phyloP scores from a whole-genome alignment of 805 yeast species.

The Lipomyces yamanashiensis region DNA sequence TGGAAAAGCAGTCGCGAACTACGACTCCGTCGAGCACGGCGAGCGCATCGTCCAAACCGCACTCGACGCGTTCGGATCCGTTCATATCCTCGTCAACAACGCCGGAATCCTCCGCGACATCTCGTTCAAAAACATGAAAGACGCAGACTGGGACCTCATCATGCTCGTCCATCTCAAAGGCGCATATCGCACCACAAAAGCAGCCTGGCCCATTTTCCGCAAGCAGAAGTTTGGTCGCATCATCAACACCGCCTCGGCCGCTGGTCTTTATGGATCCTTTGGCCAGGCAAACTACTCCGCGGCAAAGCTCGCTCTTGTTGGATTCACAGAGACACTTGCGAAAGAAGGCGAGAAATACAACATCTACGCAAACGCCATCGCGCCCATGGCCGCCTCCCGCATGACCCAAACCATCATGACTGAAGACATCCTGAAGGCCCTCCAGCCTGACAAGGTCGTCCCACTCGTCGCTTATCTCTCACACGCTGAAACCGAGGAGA shows the following conservation, averaged over 20 bases:
- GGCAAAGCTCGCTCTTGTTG: conserved; percentile 87
- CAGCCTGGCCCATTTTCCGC: conserved; percentile 91
- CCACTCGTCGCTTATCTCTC: conserved; percentile 84
- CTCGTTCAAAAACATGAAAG: conserved; percentile 83
- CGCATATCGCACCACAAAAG: conserved; percentile 78
- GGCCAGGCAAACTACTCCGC: conserved; percentile 97
- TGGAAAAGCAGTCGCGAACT: conserved; percentile 90
- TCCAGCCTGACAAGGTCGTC: conserved; percentile 88
- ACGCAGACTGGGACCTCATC: conserved; percentile 76
- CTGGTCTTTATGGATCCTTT: conserved; percentile 94
- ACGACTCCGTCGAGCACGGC: conserved; percentile 87
- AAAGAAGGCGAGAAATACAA: conserved; percentile 89
- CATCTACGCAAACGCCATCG: conserved; percentile 83
- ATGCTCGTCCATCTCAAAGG: conserved; percentile 89
- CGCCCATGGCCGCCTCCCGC: conserved; percentile 93
- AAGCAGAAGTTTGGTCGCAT: conserved; percentile 87
- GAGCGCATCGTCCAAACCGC: conserved; percentile 86
- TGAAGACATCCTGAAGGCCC: conserved; percentile 75
- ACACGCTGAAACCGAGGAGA: conserved; percentile 64
- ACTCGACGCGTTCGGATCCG: conserved; percentile 80
- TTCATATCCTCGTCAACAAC: conserved; percentile 87
- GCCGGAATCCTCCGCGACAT: conserved; percentile 94
- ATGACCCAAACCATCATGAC: conserved; percentile 94
- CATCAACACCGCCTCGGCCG: conserved; percentile 94
- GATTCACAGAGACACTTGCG: conserved; percentile 91